phyloP scores from a whole-genome alignment of 768 basidiomycete species.

The Chalciporus sphaerocephalus region DNA sequence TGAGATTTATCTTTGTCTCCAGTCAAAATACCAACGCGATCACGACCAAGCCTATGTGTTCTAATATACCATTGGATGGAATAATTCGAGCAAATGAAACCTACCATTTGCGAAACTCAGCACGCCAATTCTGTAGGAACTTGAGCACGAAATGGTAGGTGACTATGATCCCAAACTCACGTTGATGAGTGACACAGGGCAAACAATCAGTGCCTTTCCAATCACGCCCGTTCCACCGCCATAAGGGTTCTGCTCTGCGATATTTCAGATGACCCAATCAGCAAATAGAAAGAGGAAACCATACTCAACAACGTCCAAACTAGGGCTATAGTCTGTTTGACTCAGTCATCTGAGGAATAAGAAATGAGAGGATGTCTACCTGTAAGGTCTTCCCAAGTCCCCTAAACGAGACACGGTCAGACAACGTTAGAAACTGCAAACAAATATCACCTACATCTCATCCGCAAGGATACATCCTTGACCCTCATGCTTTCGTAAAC shows the following conservation, averaged over 20 bases:
- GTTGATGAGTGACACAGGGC: slow-evolving; percentile 85
- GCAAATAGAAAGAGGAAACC: slow-evolving; percentile 21
- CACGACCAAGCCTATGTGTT: slow-evolving; percentile 48
- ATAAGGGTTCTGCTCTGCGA: slow-evolving; percentile 80
- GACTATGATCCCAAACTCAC: slow-evolving; percentile 39
- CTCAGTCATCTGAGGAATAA: slow-evolving; percentile 9
- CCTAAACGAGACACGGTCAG: slow-evolving; percentile 42
- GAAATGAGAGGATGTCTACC: slow-evolving; percentile 31
- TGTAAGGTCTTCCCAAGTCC: slow-evolving; percentile 96
- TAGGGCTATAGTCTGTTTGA: slow-evolving; percentile 69
- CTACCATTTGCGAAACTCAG: slow-evolving; percentile 93
- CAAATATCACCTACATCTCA: slow-evolving; percentile 64
- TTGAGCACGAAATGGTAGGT: neutral
- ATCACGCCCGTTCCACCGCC: slow-evolving; percentile 48
- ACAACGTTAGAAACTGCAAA: slow-evolving; percentile 2
- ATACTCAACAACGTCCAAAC: slow-evolving; percentile 89
- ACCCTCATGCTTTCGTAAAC: slow-evolving; percentile 83
- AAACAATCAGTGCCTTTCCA: slow-evolving; percentile 86
- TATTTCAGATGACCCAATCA: neutral
- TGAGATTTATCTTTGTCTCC: slow-evolving; percentile 54
- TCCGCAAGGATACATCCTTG: slow-evolving; percentile 96
- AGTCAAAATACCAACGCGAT: slow-evolving; percentile 53
- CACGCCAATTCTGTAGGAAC: slow-evolving; percentile 78
- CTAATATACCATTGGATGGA: neutral
- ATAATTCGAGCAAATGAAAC: slow-evolving; percentile 24